phyloP scores from a whole-genome alignment of 306 rosid species.

The Trichosanthes cucumerina region DNA sequence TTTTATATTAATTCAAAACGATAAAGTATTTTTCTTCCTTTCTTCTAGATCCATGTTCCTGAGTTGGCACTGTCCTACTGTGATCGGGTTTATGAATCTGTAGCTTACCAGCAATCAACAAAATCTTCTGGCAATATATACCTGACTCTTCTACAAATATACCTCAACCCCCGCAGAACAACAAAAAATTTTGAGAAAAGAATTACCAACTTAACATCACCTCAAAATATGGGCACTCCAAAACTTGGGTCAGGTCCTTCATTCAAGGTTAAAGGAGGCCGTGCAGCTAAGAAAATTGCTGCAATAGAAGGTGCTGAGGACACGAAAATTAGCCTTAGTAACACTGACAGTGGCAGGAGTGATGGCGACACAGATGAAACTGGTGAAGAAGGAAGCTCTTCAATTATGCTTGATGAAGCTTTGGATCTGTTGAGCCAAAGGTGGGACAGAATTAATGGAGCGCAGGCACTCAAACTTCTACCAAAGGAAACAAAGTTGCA shows the following conservation, averaged over 20 bases:
- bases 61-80: constrained; percentile 86
- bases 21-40: constrained; percentile 12
- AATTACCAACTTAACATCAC: constrained; percentile 57
- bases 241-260: constrained; percentile 43
- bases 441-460: constrained; percentile 94
- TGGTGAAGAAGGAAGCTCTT: constrained; percentile 48
- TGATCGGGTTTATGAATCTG: constrained; percentile 71
- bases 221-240: constrained; percentile 35
- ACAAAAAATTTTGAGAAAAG: constrained; percentile 66
- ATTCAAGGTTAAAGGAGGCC: constrained; percentile 46
- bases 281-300: constrained; percentile 74
- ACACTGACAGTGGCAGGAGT: constrained; percentile 79
- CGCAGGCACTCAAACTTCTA: constrained; percentile 88
- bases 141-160: constrained; percentile 79
- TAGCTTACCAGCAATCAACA: constrained; percentile 44
- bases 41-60: constrained; percentile 70
- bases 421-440: constrained; percentile 82
- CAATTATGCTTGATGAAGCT: constrained; percentile 81
- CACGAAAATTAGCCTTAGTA: constrained; percentile 43
- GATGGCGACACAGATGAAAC: constrained; percentile 79
- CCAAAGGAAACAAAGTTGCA: constrained; percentile 89
- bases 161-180: constrained; percentile 77
- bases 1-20: constrained; percentile 7
- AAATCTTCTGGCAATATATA: constrained; percentile 67
- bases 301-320: constrained; percentile 94